Evolutionary conservation across 202 grass and related monocot species (phyloP), one percentile per base, ranked within the genome.

Genomic region (Panicum virgatum): DNA sequence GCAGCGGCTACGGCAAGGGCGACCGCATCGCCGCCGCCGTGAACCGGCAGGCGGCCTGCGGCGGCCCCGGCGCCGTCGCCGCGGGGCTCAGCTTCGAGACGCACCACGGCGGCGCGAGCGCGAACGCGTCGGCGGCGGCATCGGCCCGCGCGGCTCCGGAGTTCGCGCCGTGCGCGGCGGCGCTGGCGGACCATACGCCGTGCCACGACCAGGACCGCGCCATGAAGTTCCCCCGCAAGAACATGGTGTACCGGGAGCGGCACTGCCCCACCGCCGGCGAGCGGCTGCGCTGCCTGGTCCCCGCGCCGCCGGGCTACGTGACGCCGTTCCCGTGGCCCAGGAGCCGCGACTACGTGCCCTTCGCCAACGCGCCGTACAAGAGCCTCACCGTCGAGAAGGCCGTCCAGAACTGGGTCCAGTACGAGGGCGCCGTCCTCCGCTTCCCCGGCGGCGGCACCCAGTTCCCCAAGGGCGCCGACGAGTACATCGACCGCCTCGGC

Each of bases 181-280:
- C 80, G 32, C 65, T 91, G 66, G 83, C 88, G 6, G 94, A 97
- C 86, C 75, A 93, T 81, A 97, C 93, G 40, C 93, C 93, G 40
- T 97, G 93, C 69, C 93, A 93, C 70, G 84, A 97, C 80, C 94
- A 97, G 79, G 81, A 77, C 10, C 80, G 88, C 47, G 91, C 94
- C 34, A 97, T 97, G 94, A 88, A 45, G 15, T 97, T 97, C 84
- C 88, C 86, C 0, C 80, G 94, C 4, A 62, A 70, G 45, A 91
- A 93, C 86, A 97, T 97, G 94, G 84, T 88, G 61, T 97, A 97
- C 37, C 88, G 94, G 1, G 94, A 97, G 84, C 89, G 94, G 15
- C 91, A 97, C 83, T 97, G 94, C 70, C 94, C 94, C 3, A 48
- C 53, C 42, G 84, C 69, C 45, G 81, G 74, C 79, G 86, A 97